Base-by-base conservation (phyloP, 495 filamentous ascomycete genomes). In the Ramalina intermedia region DNA sequence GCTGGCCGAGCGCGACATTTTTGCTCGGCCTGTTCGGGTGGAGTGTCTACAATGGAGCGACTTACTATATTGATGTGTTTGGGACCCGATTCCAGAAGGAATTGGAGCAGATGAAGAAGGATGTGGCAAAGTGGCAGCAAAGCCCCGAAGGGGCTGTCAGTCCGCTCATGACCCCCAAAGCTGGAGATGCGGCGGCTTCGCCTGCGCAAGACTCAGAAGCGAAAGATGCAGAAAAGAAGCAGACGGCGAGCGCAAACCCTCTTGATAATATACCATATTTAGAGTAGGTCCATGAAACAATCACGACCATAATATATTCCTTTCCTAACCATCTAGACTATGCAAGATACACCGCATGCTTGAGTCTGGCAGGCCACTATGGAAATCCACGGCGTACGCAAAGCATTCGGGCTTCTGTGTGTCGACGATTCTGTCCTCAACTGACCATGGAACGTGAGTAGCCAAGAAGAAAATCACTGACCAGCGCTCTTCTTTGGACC, bases 1-100 rank as follows among this genome's bases (percentile, higher is more conserved):
- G 82, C 17, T 88, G 81, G 76, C 76, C 81, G 1, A 90, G 84
- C 39, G 81, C 80, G 2, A 49, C 61, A 0, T 96, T 94, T 67
- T 69, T 98, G 47, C 64, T 80, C 5, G 69, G 74, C 8, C 76
- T 98, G 17, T 96, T 96, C 57, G 65, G 76, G 29, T 94, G 90
- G 88, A 88, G 82, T 56, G 77, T 95, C 43, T 87, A 94, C 64
- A 98, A 98, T 55, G 91, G 91, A 24, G 85, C 88, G 21, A 94
- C 88, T 13, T 98, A 84, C 62, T 98, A 98, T 63, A 95, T 96
- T 61, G 91, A 98, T 55, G 82, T 95, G 13, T 98, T 95, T 55
- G 91, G 91, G 48, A 95, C 83, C 60, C 79, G 88, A 5, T 96
- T 96, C 70, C 85, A 96, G 70, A 93, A 88, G 61, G 93, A 98